phyloP scores from a whole-genome alignment of 176 grass and related monocot species.

The Tillandsia fasciculata region DNA sequence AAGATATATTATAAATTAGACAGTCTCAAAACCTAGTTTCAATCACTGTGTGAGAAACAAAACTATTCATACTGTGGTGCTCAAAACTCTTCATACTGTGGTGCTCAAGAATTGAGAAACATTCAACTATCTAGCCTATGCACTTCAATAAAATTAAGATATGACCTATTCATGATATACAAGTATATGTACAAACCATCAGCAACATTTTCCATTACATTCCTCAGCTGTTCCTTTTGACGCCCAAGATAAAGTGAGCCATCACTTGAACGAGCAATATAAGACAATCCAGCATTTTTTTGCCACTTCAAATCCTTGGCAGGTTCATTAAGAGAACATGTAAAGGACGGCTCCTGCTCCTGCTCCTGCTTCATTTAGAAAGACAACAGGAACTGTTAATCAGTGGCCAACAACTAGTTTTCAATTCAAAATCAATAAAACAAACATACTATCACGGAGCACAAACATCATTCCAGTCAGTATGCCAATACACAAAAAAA shows the following conservation, averaged over 20 bases:
- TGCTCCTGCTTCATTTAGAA: constrained; percentile 30
- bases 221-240: constrained; percentile 42
- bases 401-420: too few species aligned
- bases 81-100: too few species aligned
- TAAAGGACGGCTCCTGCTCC: constrained; percentile 41
- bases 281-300: constrained; percentile 42
- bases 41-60: too few species aligned
- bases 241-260: constrained; percentile 50
- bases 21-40: too few species aligned
- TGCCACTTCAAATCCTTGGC: constrained; percentile 82
- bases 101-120: too few species aligned
- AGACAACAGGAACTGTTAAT: neutral
- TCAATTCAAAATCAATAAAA: too few species aligned
- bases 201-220: constrained; percentile 69
- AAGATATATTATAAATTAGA: too few species aligned
- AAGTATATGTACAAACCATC: constrained; percentile 38
- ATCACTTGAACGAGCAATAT: constrained; percentile 44
- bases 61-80: too few species aligned
- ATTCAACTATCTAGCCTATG: neutral
- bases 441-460: neutral
- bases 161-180: constrained; percentile 4
- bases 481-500: too few species aligned
- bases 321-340: constrained; percentile 34
- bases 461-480: too few species aligned
- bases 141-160: constrained; percentile 2